Evolutionary conservation across 192 early-diverging fungal genomes (phyloP).

Genomic region (Backusella macrospora): DNA sequence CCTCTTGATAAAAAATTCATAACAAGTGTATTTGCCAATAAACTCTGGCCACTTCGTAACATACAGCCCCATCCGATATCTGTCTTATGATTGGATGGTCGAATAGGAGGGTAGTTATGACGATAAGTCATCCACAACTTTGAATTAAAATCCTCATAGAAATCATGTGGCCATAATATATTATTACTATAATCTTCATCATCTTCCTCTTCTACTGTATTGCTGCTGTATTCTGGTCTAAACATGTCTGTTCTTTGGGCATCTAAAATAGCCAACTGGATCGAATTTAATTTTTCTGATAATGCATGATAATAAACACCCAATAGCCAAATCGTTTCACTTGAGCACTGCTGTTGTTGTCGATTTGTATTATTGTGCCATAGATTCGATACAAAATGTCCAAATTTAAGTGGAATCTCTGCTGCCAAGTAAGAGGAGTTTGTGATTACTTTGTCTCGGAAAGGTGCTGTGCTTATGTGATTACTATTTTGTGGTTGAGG

Average conservation of each 20-base stretch:
- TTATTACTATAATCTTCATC: constrained; percentile 17
- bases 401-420: constrained; percentile 46
- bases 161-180: constrained; percentile 45
- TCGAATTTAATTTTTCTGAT: constrained; percentile 6
- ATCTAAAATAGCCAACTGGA: constrained; percentile 30
- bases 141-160: constrained; percentile 78
- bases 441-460: constrained; percentile 39
- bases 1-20: constrained; percentile 78
- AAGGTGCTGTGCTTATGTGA: constrained; percentile 34
- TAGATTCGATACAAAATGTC: constrained; percentile 41
- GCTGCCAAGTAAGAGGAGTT: constrained; percentile 45
- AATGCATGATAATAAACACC: constrained; percentile 42
- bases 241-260: constrained; percentile 37
- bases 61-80: constrained; percentile 98
- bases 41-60: constrained; percentile 91
- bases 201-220: neutral
- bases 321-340: constrained; percentile 32
- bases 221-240: neutral
- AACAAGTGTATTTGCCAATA: constrained; percentile 85
- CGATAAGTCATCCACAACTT: constrained; percentile 94
- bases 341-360: neutral
- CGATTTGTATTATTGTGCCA: constrained; percentile 23
- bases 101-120: constrained; percentile 82
- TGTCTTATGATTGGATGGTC: constrained; percentile 72
- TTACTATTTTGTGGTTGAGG: constrained; percentile 43